Evolutionary conservation across 805 yeast species (phyloP).

Genomic region (Teunomyces gatunensis): DNA sequence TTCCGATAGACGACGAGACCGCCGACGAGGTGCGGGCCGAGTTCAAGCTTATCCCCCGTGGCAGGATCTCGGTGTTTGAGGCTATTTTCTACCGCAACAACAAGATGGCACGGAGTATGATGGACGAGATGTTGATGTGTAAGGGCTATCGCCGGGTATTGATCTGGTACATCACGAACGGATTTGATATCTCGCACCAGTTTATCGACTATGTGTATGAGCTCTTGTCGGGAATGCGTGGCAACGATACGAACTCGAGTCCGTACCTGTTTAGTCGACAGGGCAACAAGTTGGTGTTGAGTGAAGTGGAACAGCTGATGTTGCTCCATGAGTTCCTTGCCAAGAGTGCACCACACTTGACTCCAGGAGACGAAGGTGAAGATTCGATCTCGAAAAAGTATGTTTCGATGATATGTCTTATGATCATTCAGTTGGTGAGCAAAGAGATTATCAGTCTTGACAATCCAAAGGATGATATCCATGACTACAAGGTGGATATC

Average conservation of each 20-base stretch:
- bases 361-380: constrained; percentile 31
- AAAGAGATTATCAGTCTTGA: constrained; percentile 43
- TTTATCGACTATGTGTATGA: constrained; percentile 64
- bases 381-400: constrained; percentile 38
- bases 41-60: constrained; percentile 29
- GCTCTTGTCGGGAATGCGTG: constrained; percentile 56
- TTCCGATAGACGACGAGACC: constrained; percentile 26
- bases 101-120: constrained; percentile 49
- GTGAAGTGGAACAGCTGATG: constrained; percentile 64
- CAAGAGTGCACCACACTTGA: constrained; percentile 38
- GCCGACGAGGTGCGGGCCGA: constrained; percentile 22
- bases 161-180: constrained; percentile 67
- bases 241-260: constrained; percentile 26
- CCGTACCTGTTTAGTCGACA: constrained; percentile 51
- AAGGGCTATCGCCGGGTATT: constrained; percentile 59
- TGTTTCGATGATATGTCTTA: constrained; percentile 57
- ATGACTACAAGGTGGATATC: constrained; percentile 58
- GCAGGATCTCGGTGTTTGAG: constrained; percentile 45
- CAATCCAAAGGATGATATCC: constrained; percentile 25
- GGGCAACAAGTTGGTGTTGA: constrained; percentile 48
- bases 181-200: constrained; percentile 50
- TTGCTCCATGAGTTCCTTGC: constrained; percentile 66
- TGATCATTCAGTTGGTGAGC: constrained; percentile 53
- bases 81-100: constrained; percentile 51
- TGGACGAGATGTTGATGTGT: constrained; percentile 73